Evolutionary conservation across 768 basidiomycete genomes (phyloP), one percentile per base, ranked within the genome.

Genomic region (Lactarius sanguifluus): DNA sequence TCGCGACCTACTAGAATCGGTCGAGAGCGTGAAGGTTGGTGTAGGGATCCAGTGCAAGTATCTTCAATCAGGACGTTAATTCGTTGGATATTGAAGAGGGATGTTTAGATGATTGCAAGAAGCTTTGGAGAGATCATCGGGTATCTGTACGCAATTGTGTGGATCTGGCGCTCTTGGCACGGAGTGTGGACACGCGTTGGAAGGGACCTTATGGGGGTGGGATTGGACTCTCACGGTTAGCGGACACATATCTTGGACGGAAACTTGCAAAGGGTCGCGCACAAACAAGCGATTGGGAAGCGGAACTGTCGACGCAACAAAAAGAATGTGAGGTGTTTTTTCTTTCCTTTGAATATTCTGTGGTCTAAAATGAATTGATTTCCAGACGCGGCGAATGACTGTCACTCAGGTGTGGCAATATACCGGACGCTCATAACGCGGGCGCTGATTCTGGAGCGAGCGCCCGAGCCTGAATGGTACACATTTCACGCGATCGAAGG

Each of bases 261-360:
- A 71, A 76, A 0, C 74, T 93, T 30, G 61, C 72, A 2, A 93
- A 93, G 71, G 88, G 86, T 3, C 85, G 75, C 66, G 76, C 82
- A n/a, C 82, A 81, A 36, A 80, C 82, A 34, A 89, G 86, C 72
- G 87, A 93, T 70, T 93, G 91, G 91, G 87, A 91, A 72, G 74
- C 62, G 5, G 3, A 28, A 20, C 78, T 93, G 12, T 76, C 75
- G 52, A 20, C 57, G 5, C 58, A 65, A 6, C 88, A 91, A 74
- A 80, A 80, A 67, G 81, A 85, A 71, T 92, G 91, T 92, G 65
- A 72, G 86, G 4, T 79, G 25, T 5, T n/a, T 2, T 47, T 47
- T 10, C 10, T 12, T 50, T 50, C 12, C 10, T 25, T 2, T n/a
- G 23, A 23, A 40, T 2, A 9, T 13, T 13, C 23, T 15, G 12